Evolutionary conservation across 2,329 filamentous ascomycete species (phyloP).

Genomic region (Coniochaeta pulveracea): DNA sequence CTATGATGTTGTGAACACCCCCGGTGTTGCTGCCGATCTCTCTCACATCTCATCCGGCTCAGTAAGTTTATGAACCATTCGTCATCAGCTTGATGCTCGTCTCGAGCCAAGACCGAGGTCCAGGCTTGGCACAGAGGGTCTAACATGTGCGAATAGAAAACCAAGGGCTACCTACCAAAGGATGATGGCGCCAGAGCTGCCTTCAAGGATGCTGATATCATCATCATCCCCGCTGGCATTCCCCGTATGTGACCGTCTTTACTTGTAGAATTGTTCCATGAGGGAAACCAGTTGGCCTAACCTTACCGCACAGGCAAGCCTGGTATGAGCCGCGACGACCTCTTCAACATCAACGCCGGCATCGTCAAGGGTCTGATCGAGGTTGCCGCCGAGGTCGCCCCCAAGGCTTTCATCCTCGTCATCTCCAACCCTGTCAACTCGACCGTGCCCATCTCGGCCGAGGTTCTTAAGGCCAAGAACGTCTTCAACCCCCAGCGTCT

Average conservation of each 20-base stretch:
- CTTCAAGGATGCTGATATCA: slow-evolving; percentile 86
- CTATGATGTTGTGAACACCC: slow-evolving; percentile 99
- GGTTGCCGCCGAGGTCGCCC: slow-evolving; percentile 74
- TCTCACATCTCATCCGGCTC: slow-evolving; percentile 93
- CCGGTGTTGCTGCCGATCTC: slow-evolving; percentile 89
- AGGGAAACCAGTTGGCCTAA: not conserved
- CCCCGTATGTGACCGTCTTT: slow-evolving; percentile 69
- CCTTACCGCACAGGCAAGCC: slow-evolving; percentile 63
- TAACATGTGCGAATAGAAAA: slow-evolving; percentile 53
- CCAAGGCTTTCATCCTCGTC: slow-evolving; percentile 89
- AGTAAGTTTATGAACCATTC: too few relatives aligned
- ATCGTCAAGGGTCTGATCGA: slow-evolving; percentile 93
- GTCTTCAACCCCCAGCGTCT: slow-evolving; percentile 94
- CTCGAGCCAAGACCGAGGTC: too few relatives aligned
- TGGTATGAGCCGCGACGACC: slow-evolving; percentile 97
- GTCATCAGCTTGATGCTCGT: too few relatives aligned
- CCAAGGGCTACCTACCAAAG: slow-evolving; percentile 77
- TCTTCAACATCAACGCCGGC: slow-evolving; percentile 99
- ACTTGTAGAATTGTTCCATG: too few relatives aligned
- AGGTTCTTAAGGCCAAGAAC: slow-evolving; percentile 86
- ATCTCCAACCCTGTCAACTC: slow-evolving; percentile 99
- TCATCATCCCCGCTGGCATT: slow-evolving; percentile 96
- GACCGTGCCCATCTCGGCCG: slow-evolving; percentile 92
- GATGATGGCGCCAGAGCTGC: slow-evolving; percentile 78
- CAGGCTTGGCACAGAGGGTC: too few relatives aligned